phyloP scores from a whole-genome alignment of 1,284 basidiomycete genomes.

The Ceratobasidium theobromae region DNA sequence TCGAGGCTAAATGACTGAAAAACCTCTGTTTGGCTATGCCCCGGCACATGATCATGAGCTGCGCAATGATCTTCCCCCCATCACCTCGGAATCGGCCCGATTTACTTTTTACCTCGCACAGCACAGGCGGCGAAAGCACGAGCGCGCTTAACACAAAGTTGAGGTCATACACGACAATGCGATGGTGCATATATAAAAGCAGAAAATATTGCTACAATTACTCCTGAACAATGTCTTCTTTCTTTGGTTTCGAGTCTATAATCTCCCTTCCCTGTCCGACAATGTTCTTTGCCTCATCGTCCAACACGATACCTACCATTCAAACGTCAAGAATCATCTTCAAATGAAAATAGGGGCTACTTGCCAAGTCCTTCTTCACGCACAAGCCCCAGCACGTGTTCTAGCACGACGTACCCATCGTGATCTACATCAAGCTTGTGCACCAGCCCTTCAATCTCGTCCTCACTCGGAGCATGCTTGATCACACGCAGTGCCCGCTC shows the following conservation, averaged over 20 bases:
- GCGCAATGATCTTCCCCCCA: too few species aligned
- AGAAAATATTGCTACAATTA: conserved; percentile 27
- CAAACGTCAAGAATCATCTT: conserved; percentile 20
- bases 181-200: not conserved
- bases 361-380: conserved; percentile 73
- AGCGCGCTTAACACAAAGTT: too few species aligned
- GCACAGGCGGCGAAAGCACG: too few species aligned
- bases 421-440: conserved; percentile 95
- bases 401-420: conserved; percentile 90
- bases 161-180: not conserved
- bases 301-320: conserved; percentile 63
- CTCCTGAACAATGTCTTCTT: conserved; percentile 85
- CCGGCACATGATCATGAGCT: too few species aligned
- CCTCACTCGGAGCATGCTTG: conserved; percentile 90
- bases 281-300: conserved; percentile 70
- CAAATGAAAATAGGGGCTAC: conserved; percentile 39
- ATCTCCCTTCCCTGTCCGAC: conserved; percentile 75
- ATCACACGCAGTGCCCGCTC: conserved; percentile 90
- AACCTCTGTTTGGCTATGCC: too few species aligned
- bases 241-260: conserved; percentile 73
- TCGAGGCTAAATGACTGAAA: too few species aligned
- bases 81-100: too few species aligned
- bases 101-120: too few species aligned
- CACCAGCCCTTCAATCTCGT: conserved; percentile 84
- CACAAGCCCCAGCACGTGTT: conserved; percentile 79